Evolutionary conservation across 2,329 filamentous ascomycete genomes (phyloP).

Genomic region (Leptographium radiaticola): DNA sequence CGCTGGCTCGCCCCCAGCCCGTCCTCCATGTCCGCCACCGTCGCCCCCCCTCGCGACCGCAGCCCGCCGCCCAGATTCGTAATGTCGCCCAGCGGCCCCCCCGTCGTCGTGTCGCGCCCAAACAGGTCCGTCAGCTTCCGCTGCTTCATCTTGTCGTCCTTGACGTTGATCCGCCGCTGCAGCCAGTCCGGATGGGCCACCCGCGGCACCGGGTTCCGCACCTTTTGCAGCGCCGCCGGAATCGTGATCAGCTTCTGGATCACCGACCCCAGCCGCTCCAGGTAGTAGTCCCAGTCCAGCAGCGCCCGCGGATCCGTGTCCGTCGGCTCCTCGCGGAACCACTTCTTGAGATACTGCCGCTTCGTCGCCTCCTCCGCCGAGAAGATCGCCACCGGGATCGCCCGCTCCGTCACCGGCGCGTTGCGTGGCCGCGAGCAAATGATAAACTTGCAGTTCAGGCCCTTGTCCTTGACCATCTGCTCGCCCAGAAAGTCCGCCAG

Average conservation of each 20-base stretch:
- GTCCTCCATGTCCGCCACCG: slow-evolving; percentile 58
- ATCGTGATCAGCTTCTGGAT: slow-evolving; percentile 99
- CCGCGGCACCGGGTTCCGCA: slow-evolving; percentile 85
- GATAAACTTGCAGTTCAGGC: slow-evolving; percentile 98
- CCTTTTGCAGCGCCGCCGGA: slow-evolving; percentile 86
- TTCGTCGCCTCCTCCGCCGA: slow-evolving; percentile 85
- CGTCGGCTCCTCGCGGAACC: slow-evolving; percentile 83
- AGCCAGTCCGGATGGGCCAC: slow-evolving; percentile 96
- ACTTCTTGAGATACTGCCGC: slow-evolving; percentile 80
- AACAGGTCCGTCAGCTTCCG: slow-evolving; percentile 97
- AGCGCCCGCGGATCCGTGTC: slow-evolving; percentile 84
- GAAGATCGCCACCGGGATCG: slow-evolving; percentile 92
- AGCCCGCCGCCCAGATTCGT: slow-evolving; percentile 34
- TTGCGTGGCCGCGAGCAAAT: slow-evolving; percentile 79
- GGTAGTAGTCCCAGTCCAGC: slow-evolving; percentile 95
- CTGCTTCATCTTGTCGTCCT: slow-evolving; percentile 96
- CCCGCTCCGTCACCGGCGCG: slow-evolving; percentile 87
- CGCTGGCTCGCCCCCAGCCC: slow-evolving; percentile 43
- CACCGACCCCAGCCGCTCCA: slow-evolving; percentile 88
- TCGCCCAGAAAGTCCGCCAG: slow-evolving; percentile 93
- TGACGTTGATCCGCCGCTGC: slow-evolving; percentile 81
- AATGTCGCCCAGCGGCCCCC: slow-evolving; percentile 55
- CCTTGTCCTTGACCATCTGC: slow-evolving; percentile 99
- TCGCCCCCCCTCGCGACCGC: slow-evolving; percentile 22
- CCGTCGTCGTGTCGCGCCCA: slow-evolving; percentile 27